A percentile compares a stretch with the other conserved stretches of the same genome.
Conservation (phyloP, 257 asterid species). For the Rehmannia glutinosa region DNA sequence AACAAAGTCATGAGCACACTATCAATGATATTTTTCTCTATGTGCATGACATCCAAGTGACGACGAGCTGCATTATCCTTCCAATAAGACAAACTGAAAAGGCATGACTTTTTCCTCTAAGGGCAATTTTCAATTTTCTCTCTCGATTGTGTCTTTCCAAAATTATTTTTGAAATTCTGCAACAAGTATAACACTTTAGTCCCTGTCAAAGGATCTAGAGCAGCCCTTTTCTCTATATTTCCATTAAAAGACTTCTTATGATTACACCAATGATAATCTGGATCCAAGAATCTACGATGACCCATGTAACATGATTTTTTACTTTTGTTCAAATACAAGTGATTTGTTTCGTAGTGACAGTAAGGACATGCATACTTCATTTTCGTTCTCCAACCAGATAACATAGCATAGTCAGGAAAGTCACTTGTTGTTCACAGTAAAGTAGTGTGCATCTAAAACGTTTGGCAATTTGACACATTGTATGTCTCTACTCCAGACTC, state of each 20-base stretch:
- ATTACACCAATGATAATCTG: too few species aligned
- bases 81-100: neutral
- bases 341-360: neutral
- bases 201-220: neutral
- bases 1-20: too few species aligned
- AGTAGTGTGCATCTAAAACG: neutral
- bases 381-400: constrained; percentile 5
- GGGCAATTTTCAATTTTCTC: neutral
- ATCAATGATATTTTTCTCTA: too few species aligned
- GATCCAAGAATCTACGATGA: too few species aligned
- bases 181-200: neutral
- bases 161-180: too few species aligned
- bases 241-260: neutral
- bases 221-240: neutral
- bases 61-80: too few species aligned
- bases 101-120: neutral
- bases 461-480: too few species aligned
- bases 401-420: neutral
- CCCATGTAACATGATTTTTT: too few species aligned
- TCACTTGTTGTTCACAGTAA: neutral
- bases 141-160: neutral
- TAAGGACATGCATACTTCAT: neutral
- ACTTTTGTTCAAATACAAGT: neutral
- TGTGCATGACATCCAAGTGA: too few species aligned
- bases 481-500: too few species aligned